phyloP scores from a whole-genome alignment of 768 basidiomycete species.

The Dioszegia aurantiaca region DNA sequence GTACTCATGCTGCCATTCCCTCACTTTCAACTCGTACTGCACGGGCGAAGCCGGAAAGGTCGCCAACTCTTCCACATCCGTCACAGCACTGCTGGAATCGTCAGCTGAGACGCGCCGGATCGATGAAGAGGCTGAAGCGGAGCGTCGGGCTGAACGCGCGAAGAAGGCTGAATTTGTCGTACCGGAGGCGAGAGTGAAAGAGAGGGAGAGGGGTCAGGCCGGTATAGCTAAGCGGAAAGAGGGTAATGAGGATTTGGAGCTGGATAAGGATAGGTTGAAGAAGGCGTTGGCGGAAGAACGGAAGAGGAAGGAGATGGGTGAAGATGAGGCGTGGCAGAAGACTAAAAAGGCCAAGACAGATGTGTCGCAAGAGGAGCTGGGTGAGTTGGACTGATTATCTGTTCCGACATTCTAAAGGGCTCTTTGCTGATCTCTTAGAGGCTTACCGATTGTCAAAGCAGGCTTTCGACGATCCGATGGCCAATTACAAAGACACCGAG shows the following conservation, averaged over 20 bases:
- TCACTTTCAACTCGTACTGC: slow-evolving; percentile 80
- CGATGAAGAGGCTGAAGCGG: slow-evolving; percentile 34
- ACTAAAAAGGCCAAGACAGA: slow-evolving; percentile 64
- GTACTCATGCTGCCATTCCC: slow-evolving; percentile 89
- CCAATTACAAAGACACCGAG: slow-evolving; percentile 70
- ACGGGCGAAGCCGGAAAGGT: slow-evolving; percentile 80
- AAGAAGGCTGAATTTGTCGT: slow-evolving; percentile 1
- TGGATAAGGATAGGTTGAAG: slow-evolving; percentile 69
- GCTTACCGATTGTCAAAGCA: slow-evolving; percentile 78
- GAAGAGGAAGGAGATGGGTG: slow-evolving; percentile 64
- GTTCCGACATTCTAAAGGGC: neutral
- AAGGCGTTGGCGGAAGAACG: slow-evolving; percentile 73
- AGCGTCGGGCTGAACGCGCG: slow-evolving; percentile 13
- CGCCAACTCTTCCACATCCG: slow-evolving; percentile 72
- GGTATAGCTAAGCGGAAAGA: slow-evolving; percentile 66
- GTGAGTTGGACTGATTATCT: slow-evolving; percentile 18
- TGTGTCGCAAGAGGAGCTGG: slow-evolving; percentile 71
- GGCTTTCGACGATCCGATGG: slow-evolving; percentile 84
- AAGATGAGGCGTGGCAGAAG: slow-evolving; percentile 58
- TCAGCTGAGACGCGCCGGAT: slow-evolving; percentile 26
- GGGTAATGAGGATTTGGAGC: slow-evolving; percentile 68
- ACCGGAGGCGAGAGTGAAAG: slow-evolving; percentile 15
- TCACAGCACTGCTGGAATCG: slow-evolving; percentile 61
- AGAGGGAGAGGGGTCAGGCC: slow-evolving; percentile 17
- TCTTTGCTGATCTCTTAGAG: slow-evolving; percentile 55